phyloP scores from a whole-genome alignment of 1,139 yeast genomes.

The Saccharomyces hybrid region DNA sequence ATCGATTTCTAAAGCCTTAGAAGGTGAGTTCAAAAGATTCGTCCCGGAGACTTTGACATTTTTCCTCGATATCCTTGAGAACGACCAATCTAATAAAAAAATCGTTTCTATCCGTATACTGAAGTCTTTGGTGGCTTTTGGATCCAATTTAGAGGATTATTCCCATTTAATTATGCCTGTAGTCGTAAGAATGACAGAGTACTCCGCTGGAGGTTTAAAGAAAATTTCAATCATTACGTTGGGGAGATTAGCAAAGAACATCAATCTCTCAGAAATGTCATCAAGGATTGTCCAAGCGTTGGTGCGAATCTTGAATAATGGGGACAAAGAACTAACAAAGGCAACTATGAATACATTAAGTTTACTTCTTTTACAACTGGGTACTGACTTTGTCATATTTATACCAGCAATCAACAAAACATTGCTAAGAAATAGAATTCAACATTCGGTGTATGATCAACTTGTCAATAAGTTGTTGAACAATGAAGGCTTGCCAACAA shows the following conservation, averaged over 20 bases:
- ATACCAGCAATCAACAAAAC: slow-evolving; percentile 78
- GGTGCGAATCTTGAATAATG: slow-evolving; percentile 54
- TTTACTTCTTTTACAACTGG: slow-evolving; percentile 69
- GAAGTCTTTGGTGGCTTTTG: slow-evolving; percentile 82
- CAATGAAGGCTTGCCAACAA: slow-evolving; percentile 86
- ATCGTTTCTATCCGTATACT: slow-evolving; percentile 70
- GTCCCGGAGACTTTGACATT: slow-evolving; percentile 72
- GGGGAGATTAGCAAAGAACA: slow-evolving; percentile 69
- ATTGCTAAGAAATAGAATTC: slow-evolving; percentile 54
- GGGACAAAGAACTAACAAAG: slow-evolving; percentile 53
- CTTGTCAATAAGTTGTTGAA: slow-evolving; percentile 68
- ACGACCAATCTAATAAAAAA: slow-evolving; percentile 58
- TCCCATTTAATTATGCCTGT: slow-evolving; percentile 81
- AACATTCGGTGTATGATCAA: slow-evolving; percentile 71
- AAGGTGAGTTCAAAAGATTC: slow-evolving; percentile 84
- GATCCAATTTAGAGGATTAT: slow-evolving; percentile 80
- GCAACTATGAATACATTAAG: slow-evolving; percentile 76
- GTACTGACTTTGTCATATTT: slow-evolving; percentile 77
- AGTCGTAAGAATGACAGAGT: slow-evolving; percentile 72
- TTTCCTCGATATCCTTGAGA: slow-evolving; percentile 68
- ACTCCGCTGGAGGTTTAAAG: slow-evolving; percentile 48
- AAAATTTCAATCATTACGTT: slow-evolving; percentile 76
- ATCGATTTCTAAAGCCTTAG: slow-evolving; percentile 75
- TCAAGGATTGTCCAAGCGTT: slow-evolving; percentile 86
- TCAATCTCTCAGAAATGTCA: slow-evolving; percentile 78